A percentile compares a stretch with the other conserved stretches of the same genome.
Evolutionary conservation across 371 early-diverging fungal genomes (phyloP).

Genomic region (Blakeslea trispora): DNA sequence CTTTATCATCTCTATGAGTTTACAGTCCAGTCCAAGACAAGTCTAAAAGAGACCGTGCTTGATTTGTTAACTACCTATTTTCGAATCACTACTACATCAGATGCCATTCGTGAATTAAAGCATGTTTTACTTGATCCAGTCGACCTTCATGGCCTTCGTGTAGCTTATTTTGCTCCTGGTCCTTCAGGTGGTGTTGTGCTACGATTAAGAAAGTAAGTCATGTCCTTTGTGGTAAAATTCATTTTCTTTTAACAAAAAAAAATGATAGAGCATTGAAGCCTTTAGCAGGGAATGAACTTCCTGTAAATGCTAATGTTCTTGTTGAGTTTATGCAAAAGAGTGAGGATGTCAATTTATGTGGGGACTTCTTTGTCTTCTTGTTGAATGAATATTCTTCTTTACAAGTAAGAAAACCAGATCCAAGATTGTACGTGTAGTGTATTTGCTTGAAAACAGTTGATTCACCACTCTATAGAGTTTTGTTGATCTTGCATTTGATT

Average conservation of each 20-base stretch:
- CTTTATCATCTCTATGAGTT: conserved; percentile 68
- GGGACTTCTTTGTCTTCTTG: conserved; percentile 76
- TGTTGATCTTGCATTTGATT: conserved; percentile 58
- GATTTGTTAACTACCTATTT: conserved; percentile 58
- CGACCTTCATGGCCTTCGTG: conserved; percentile 49
- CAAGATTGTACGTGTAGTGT: conserved; percentile 51
- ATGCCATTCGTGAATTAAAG: conserved; percentile 55
- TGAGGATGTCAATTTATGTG: conserved; percentile 59
- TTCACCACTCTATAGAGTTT: conserved; percentile 42
- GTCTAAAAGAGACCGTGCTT: conserved; percentile 45
- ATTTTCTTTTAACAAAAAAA: no score
- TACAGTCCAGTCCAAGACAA: conserved; percentile 51
- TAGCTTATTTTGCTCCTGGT: conserved; percentile 62
- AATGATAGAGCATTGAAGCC: conserved; percentile 20
- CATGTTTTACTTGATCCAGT: conserved; percentile 51
- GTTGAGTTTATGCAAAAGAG: conserved; percentile 60
- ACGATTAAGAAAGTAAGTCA: conserved; percentile 38
- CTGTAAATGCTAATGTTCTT: conserved; percentile 58
- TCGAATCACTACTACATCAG: conserved; percentile 51
- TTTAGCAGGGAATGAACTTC: conserved; percentile 53
- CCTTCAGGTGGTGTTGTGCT: conserved; percentile 56
- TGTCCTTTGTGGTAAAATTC: no score
- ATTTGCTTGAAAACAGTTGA: no score
- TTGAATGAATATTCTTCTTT: conserved; percentile 71
- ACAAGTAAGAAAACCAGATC: conserved; percentile 35